phyloP scores from a whole-genome alignment of 257 asterid species.

The Rhazya stricta region DNA sequence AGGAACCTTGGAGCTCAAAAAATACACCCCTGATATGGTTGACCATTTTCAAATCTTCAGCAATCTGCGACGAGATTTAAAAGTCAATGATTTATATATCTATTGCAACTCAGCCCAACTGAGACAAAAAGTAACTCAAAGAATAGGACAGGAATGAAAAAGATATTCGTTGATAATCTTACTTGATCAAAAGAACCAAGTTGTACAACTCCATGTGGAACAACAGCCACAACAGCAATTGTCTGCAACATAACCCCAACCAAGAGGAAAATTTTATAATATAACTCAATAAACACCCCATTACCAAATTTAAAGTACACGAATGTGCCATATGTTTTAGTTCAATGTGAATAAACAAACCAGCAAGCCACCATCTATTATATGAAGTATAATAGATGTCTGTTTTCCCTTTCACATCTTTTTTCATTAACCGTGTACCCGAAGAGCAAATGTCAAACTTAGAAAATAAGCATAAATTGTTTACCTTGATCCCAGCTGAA shows the following conservation, averaged over 20 bases:
- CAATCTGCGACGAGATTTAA: slow-evolving; percentile 36
- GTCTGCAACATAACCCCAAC: slow-evolving; percentile 51
- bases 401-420: background rate
- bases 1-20: slow-evolving; percentile 42
- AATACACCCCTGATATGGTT: slow-evolving; percentile 58
- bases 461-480: slow-evolving; percentile 12
- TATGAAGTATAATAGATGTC: background rate
- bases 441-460: slow-evolving; percentile 13
- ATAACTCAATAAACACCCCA: background rate
- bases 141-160: background rate
- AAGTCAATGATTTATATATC: background rate
- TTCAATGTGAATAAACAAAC: background rate
- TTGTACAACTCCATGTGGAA: slow-evolving; percentile 83
- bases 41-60: slow-evolving; percentile 69
- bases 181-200: slow-evolving; percentile 75
- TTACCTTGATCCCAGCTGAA: slow-evolving; percentile 88
- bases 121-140: background rate
- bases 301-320: background rate
- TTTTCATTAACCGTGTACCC: background rate
- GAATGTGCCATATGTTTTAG: background rate
- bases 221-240: slow-evolving; percentile 71
- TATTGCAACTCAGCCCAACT: background rate
- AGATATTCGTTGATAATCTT: slow-evolving; percentile 25
- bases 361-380: background rate
- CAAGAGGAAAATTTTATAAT: background rate